Evolutionary conservation across 495 filamentous ascomycete species (phyloP).

Genomic region (Pyronema domesticum): DNA sequence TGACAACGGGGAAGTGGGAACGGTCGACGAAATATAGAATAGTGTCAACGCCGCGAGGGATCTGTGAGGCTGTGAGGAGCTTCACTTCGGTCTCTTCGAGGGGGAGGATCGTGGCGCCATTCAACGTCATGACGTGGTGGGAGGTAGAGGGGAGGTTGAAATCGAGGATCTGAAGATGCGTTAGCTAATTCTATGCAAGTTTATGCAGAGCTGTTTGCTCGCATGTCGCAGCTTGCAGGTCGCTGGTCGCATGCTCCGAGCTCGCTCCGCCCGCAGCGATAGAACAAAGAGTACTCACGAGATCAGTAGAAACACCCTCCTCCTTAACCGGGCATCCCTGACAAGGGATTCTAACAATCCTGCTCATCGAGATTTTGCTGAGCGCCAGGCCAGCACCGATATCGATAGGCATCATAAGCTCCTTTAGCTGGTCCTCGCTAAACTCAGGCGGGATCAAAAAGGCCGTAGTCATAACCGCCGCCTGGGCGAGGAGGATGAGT

Average conservation of each 20-base stretch:
- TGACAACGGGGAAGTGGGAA: not conserved
- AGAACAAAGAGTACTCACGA: not conserved
- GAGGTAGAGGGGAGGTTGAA: not conserved
- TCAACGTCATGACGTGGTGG: not conserved
- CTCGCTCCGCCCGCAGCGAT: too few species aligned
- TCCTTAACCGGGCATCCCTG: not conserved
- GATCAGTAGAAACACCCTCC: not conserved
- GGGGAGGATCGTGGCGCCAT: not conserved
- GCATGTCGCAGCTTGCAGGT: not conserved
- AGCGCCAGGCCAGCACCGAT: not conserved
- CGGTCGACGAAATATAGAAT: not conserved
- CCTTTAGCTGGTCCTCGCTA: not conserved
- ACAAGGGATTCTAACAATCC: not conserved
- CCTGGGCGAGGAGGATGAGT: constrained; percentile 2
- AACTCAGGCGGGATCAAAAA: not conserved
- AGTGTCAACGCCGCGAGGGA: not conserved
- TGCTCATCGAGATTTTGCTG: not conserved
- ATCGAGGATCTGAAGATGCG: not conserved
- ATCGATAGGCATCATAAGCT: not conserved
- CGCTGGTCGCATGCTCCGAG: too few species aligned
- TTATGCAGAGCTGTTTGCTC: too few species aligned
- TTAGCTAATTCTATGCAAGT: not conserved
- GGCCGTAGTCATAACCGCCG: not conserved
- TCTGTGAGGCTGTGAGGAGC: not conserved
- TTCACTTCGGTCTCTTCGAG: not conserved